Base-by-base conservation (phyloP, 148 eudicot species). In the Nyssa sinensis region DNA sequence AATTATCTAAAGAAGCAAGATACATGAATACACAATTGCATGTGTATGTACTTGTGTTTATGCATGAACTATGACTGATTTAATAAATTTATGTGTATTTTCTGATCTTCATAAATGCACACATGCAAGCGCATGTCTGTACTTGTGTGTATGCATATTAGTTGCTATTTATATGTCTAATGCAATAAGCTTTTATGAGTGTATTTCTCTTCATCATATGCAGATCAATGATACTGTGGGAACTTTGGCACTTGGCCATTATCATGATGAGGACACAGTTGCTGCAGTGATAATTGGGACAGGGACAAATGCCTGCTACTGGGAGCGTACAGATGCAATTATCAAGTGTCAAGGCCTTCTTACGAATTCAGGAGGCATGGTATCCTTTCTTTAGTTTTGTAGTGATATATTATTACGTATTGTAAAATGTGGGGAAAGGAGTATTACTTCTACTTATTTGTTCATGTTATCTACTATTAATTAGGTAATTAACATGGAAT, bases 151-250 rank as follows among this genome's bases (percentile, higher is more conserved):
- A 27, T 16, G 25, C 23, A 0, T 47, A 47, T n/a, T n/a, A n/a
- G n/a, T n/a, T n/a, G 44, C 34, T 28, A 27, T 47, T 12, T 16
- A 14, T 23, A n/a, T 73, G 57, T 37, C 4, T 23, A 23, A 37
- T 19, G n/a, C n/a, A 59, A 29, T 6, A 67, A 23, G 19, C 17
- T 4, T 57, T 13, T n/a, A 3, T 53, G 19, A 29, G 31, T 35
- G n/a, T 62, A 19, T 24, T 37, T 64, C 19, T 62, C 7, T 57
- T 33, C 31, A 64, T 64, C 69, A 11, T 80, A 30, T 64, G 62
- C 88, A 92, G 97, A 84, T 90, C 69, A 94, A 92, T 84, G 97
- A 92, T 78, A 82, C 88, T 55, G 98, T 94, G 72, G 98, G 98
- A 66, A 92, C 98, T 11, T 86, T 94, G 81, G 97, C 98, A 32